Base-by-base conservation (phyloP, 257 asterid genomes). In the Solanum corneliomulleri region DNA sequence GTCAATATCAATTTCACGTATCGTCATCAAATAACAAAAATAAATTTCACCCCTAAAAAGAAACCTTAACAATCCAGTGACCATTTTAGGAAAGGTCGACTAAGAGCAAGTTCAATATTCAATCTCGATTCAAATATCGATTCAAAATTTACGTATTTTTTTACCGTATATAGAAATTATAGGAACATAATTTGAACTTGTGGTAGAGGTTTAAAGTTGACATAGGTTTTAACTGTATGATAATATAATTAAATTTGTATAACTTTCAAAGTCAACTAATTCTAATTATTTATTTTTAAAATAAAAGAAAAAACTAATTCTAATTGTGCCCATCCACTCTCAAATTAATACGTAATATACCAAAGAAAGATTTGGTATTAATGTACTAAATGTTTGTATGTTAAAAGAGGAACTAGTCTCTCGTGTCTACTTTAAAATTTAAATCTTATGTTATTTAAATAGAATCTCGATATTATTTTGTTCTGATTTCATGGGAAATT, bases 241-340 rank as follows among this genome's bases (percentile, higher is more conserved):
- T 11, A 39, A 20, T 72, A 70, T 10, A 72, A 11, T 72, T 35
- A 74, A 74, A 74, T 37, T 74, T 74, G 47, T 10, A 41, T 39
- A 39, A 39, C 23, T 12, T 75, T 75, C 82, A 75, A 75, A 23
- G 82, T 75, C 82, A 39, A 75, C 82, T 41, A 15, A 27, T 27
- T 25, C 20, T 66, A 66, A 52, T 52, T 52, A 52, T 16, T 52
- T 52, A 35, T 35, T 35, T 3, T 35, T 35, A 31, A 31, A 31
- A 3, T 35, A 35, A 2, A 6, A 52, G 6, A 7, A 41, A 52
- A 52, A 11, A 75, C 12, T 11, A 14, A 66, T 12, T n/a, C 10
- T 66, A 66, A 12, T 66, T 72, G 81, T 37, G 81, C 49, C 14
- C 80, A 35, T 72, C 80, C 81, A 72, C 49, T 72, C 81, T 37